Evolutionary conservation across 495 filamentous ascomycete species (phyloP).

Genomic region (Penicillium atrosanguineum): DNA sequence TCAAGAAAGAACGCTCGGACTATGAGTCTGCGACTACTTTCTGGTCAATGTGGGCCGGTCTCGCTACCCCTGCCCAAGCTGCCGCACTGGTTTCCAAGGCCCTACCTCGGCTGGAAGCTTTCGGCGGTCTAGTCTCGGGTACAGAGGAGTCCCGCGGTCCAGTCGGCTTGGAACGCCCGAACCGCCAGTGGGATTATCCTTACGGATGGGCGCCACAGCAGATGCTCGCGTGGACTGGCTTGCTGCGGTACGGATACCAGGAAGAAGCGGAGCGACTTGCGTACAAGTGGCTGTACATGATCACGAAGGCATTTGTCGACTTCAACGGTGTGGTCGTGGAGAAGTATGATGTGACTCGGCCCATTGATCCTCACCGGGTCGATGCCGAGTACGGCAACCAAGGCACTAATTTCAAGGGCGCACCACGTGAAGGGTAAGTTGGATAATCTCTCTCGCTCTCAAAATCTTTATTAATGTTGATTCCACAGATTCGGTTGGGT

Average conservation of each 20-base stretch:
- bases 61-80: constrained; percentile 77
- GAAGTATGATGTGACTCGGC: constrained; percentile 94
- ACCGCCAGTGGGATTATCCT: constrained; percentile 97
- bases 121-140: constrained; percentile 85
- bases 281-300: constrained; percentile 97
- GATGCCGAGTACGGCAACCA: constrained; percentile 98
- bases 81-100: constrained; percentile 69
- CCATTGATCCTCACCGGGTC: constrained; percentile 84
- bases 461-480: constrained; percentile 22
- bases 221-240: constrained; percentile 92
- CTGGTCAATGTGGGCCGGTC: constrained; percentile 95
- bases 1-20: constrained; percentile 66
- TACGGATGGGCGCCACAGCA: constrained; percentile 99
- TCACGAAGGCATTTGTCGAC: constrained; percentile 93
- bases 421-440: constrained; percentile 90
- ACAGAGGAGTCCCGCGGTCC: constrained; percentile 81
- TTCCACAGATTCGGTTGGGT: constrained; percentile 89
- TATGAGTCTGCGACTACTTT: constrained; percentile 91
- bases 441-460: constrained; percentile 1
- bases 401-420: constrained; percentile 88
- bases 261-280: constrained; percentile 83
- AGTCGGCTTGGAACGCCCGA: constrained; percentile 77
- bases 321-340: constrained; percentile 97
- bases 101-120: constrained; percentile 80
- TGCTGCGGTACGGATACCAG: constrained; percentile 85